These are phyloP conservation scores for Athelia sp. DNA, from an alignment of 1,284 basidiomycete genomes.

Conservation along the genomic window DNA sequence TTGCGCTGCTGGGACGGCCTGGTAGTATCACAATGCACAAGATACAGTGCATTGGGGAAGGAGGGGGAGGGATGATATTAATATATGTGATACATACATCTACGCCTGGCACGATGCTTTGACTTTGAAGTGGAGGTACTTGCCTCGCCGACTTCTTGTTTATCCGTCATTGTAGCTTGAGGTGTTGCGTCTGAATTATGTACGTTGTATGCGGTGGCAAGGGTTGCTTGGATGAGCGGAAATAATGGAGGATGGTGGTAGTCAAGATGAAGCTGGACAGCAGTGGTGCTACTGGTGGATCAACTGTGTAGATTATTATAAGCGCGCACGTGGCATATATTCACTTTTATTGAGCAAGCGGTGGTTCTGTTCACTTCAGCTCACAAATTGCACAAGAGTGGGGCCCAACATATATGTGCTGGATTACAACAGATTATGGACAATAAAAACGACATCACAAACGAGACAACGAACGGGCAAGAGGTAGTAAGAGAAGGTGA, in stretches of 20 bases:
- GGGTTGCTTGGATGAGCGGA: conserved; percentile 3
- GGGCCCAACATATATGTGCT: no score
- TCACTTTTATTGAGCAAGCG: no score
- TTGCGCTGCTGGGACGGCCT: conserved; percentile 73
- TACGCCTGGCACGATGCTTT: conserved; percentile 22
- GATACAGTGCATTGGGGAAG: neutral
- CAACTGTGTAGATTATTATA: no score
- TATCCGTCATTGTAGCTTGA: neutral
- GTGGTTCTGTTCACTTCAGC: no score
- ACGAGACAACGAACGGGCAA: no score
- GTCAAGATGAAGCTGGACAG: neutral
- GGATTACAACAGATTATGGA: no score
- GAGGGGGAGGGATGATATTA: neutral
- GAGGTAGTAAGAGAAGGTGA: no score
- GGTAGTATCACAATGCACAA: conserved; percentile 15
- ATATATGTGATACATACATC: conserved; percentile 16
- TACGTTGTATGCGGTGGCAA: conserved; percentile 1
- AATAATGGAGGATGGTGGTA: neutral
- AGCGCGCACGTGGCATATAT: no score
- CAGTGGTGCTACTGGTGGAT: no score
- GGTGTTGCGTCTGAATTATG: conserved; percentile 1
- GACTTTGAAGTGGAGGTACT: conserved; percentile 20
- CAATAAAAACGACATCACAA: no score
- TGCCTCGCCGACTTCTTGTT: conserved; percentile 37
- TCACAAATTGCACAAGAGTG: no score